A percentile compares a stretch with the other conserved stretches of the same genome.
These are phyloP conservation scores for Sanghuangporus baumii DNA, from an alignment of 1,284 basidiomycete genomes.

Conservation along the genomic window DNA sequence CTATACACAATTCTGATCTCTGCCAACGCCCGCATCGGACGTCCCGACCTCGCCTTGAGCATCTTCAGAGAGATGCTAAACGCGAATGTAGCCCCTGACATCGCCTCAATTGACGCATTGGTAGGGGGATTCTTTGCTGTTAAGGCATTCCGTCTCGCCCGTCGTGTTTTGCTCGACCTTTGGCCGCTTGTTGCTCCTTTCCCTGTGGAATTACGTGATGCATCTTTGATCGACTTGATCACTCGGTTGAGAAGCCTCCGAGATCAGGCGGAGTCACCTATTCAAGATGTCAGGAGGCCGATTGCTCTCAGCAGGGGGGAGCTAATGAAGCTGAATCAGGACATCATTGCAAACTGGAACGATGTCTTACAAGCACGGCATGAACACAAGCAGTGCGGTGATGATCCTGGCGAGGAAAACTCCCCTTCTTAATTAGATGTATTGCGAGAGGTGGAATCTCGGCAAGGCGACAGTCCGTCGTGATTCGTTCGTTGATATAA, in stretches of 20 bases:
- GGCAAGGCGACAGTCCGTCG: background rate
- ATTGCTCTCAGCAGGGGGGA: background rate
- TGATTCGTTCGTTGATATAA: background rate
- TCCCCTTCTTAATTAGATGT: background rate
- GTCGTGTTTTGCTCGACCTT: conserved; percentile 46
- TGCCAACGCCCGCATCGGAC: conserved; percentile 54
- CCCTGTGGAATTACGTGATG: conserved; percentile 37
- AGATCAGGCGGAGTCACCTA: background rate
- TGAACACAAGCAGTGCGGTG: background rate
- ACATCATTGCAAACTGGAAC: conserved; percentile 7
- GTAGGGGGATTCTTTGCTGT: conserved; percentile 56
- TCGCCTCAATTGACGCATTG: conserved; percentile 63
- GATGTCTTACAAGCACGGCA: background rate
- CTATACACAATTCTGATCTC: conserved; percentile 71
- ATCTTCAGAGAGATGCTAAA: conserved; percentile 61
- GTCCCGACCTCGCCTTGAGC: conserved; percentile 46
- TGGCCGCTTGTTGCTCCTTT: conserved; percentile 64
- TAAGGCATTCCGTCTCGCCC: conserved; percentile 45
- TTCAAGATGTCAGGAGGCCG: background rate
- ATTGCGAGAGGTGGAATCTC: background rate
- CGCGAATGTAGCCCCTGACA: conserved; percentile 56
- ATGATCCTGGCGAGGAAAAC: background rate
- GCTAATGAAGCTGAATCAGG: background rate
- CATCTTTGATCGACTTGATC: conserved; percentile 40
- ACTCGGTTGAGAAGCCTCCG: conserved; percentile 38